A percentile compares a stretch with the other conserved stretches of the same genome.
phyloP scores from a whole-genome alignment of 176 grass and related monocot species.

The Hyparrhenia diplandra region DNA sequence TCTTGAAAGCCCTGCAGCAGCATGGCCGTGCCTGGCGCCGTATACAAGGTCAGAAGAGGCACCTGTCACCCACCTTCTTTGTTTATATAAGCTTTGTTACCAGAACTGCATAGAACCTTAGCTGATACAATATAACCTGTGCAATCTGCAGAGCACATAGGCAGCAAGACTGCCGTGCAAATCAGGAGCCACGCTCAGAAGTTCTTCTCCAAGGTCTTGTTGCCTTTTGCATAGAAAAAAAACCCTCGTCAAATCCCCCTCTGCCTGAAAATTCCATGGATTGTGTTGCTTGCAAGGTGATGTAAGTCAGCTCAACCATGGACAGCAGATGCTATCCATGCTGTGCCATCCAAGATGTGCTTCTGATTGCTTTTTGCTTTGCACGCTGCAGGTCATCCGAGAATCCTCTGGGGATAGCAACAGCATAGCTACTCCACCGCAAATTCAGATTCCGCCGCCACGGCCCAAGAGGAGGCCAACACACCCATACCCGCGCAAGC shows the following conservation, averaged over 20 bases:
- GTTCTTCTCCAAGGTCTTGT: conserved; percentile 92
- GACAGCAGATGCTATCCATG: conserved; percentile 27
- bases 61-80: not conserved
- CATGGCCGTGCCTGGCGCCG: conserved; percentile 82
- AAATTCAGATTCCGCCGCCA: conserved; percentile 81
- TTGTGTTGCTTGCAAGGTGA: conserved; percentile 58
- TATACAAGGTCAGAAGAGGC: conserved; percentile 55
- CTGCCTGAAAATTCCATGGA: conserved; percentile 42
- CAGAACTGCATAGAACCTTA: not conserved
- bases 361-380: conserved; percentile 13
- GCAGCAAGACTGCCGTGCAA: conserved; percentile 90
- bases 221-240: conserved; percentile 24
- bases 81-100: not conserved
- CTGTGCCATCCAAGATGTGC: not conserved
- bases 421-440: not conserved
- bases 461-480: conserved; percentile 81
- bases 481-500: conserved; percentile 82
- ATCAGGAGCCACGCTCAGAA: conserved; percentile 98
- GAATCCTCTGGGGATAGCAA: conserved; percentile 46
- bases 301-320: conserved; percentile 60
- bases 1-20: conserved; percentile 73
- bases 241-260: not conserved
- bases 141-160: conserved; percentile 63
- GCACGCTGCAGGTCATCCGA: conserved; percentile 44
- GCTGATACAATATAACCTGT: too few relatives aligned